Evolutionary conservation across 2,329 filamentous ascomycete genomes (phyloP), one percentile per base, ranked within the genome.

Genomic region (Mycosphaerella sp.): DNA sequence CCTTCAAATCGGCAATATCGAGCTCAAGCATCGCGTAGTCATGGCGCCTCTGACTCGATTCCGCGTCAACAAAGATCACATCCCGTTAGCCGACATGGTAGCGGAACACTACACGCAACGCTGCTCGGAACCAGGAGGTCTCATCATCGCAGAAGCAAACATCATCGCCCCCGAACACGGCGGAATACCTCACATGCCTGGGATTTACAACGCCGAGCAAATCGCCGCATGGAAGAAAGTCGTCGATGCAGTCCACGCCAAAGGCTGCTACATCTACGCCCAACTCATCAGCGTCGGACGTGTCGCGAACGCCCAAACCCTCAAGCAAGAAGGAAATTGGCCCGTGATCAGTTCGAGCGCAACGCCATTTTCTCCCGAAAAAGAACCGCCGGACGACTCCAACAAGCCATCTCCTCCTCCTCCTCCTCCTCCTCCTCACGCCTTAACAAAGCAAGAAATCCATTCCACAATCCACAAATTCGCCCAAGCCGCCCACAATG

Each of bases 191-290:
- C 54, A 60, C 30, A 44, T 49, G 9, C 50, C 60, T 2, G 64
- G 62, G 2, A 62, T 69, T 50, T 66, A 55, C 50, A 64, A 44
- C 27, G 47, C 62, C 2, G 62, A 70, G n/a, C 76, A 79, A 56
- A 68, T 73, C 40, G 64, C 66, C 2, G 74, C 70, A 8, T 79
- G 76, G 76, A 76, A 75, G 54, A 70, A 69, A 49, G 72, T 78
- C 28, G 74, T 75, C 1, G 70, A 77, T 35, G 73, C 70, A 7
- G 75, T 79, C 1, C 76, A 79, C 55, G 68, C 69, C 9, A 75
- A 76, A 49, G 75, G 75, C 12, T 73, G 73, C 5, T 71, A 69
- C 55, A 78, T 79, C 44, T 71, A 69, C 57, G 65, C 65, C 37
- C 71, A 74, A 54, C 49, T 74, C 5, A 73, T 70, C 70, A 73